These are phyloP conservation scores for Mimosa bimucronata DNA, from an alignment of 306 rosid species.

Conservation along the genomic window DNA sequence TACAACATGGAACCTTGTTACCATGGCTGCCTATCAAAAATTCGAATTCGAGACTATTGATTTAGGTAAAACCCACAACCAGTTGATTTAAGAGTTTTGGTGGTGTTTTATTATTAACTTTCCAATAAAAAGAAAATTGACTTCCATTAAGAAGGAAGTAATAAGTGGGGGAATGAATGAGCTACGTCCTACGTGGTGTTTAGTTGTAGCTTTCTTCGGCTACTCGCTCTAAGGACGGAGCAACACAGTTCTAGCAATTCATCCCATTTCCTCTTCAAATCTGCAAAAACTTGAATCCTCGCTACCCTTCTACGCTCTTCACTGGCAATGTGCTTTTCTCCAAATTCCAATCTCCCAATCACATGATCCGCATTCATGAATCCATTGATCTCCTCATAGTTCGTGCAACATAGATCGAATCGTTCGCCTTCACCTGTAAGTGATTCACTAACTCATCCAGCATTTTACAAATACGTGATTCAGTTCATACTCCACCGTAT, in stretches of 20 bases:
- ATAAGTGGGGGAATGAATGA: background rate
- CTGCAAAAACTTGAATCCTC: conserved; percentile 4
- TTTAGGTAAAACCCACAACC: no score
- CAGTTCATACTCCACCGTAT: background rate
- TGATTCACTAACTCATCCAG: conserved; percentile 30
- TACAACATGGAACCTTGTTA: no score
- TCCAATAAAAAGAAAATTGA: background rate
- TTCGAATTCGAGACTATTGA: no score
- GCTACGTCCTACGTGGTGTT: background rate
- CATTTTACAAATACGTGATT: background rate
- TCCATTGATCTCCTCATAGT: conserved; percentile 16
- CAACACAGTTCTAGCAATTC: no score
- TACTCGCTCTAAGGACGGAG: background rate
- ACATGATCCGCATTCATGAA: background rate
- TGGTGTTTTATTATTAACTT: no score
- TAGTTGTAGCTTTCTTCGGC: background rate
- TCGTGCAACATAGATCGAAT: conserved; percentile 36
- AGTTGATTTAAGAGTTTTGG: no score
- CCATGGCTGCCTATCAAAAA: no score
- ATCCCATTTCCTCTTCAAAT: background rate
- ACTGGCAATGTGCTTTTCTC: conserved; percentile 20
- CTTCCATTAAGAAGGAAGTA: background rate
- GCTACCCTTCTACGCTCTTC: conserved; percentile 4
- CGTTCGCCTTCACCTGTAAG: conserved; percentile 36
- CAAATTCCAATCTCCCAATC: conserved; percentile 33